Conservation (phyloP, 257 asterid genomes). For the Jacaranda copaia region DNA sequence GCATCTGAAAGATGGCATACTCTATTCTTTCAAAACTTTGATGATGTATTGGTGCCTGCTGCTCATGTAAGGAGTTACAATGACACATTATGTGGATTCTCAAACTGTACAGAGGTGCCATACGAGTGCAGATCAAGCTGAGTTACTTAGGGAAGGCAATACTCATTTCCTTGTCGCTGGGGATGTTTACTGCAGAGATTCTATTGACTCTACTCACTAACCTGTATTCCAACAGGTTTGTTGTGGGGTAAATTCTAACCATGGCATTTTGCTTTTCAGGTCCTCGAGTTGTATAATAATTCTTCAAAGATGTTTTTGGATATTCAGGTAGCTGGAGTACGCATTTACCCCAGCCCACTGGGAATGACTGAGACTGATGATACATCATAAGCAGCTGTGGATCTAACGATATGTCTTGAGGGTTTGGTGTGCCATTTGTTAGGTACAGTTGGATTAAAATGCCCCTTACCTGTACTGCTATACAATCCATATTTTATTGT, state of each 20-base stretch:
- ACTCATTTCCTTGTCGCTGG: slow-evolving; percentile 78
- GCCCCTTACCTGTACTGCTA: slow-evolving; percentile 18
- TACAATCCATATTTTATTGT: not conserved
- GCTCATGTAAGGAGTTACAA: slow-evolving; percentile 82
- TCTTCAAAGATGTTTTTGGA: slow-evolving; percentile 32
- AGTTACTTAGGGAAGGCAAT: slow-evolving; percentile 68
- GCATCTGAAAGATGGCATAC: slow-evolving; percentile 18
- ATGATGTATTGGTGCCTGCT: slow-evolving; percentile 89
- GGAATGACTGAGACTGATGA: slow-evolving; percentile 79
- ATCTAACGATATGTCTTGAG: slow-evolving; percentile 93
- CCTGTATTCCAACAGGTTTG: slow-evolving; percentile 99
- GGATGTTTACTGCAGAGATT: slow-evolving; percentile 91
- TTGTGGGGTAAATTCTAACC: slow-evolving; percentile 7
- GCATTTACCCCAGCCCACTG: slow-evolving; percentile 76
- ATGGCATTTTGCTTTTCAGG: slow-evolving; percentile 15
- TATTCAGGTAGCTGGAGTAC: slow-evolving; percentile 94
- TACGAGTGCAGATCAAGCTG: slow-evolving; percentile 99
- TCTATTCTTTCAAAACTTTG: slow-evolving; percentile 71
- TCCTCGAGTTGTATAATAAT: not conserved
- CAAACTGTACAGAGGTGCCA: slow-evolving; percentile 96
- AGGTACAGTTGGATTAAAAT: slow-evolving; percentile 47
- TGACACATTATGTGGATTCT: slow-evolving; percentile 90
- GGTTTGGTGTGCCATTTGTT: slow-evolving; percentile 86
- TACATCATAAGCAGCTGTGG: slow-evolving; percentile 83
- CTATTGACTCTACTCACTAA: slow-evolving; percentile 94